These are phyloP conservation scores for Periconia sp. DNA, from an alignment of 2,329 filamentous ascomycete genomes.

Conservation along the genomic window DNA sequence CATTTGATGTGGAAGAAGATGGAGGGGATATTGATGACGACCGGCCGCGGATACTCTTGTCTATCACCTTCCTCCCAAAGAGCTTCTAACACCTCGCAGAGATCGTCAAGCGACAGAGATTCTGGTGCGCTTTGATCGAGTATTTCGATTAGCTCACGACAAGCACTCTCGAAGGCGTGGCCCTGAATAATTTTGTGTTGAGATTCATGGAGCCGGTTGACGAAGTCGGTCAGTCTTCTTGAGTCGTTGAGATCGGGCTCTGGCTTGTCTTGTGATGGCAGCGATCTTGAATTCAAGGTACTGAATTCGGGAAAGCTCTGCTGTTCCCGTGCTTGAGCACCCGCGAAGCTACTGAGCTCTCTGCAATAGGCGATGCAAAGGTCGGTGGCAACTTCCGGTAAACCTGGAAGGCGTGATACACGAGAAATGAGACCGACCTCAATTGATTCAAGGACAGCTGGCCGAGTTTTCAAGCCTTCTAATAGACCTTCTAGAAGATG, in stretches of 20 bases:
- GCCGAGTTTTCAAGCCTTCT: conserved; percentile 31
- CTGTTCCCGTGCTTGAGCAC: background rate
- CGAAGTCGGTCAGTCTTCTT: conserved; percentile 27
- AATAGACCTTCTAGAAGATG: conserved; percentile 53
- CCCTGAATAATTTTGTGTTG: conserved; percentile 40
- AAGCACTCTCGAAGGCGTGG: conserved; percentile 32
- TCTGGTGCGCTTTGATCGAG: conserved; percentile 21
- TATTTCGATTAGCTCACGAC: conserved; percentile 23
- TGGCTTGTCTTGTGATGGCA: conserved; percentile 5
- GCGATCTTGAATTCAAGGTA: conserved; percentile 16
- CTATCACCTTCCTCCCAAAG: conserved; percentile 57
- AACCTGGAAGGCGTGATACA: conserved; percentile 44
- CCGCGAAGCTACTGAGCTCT: conserved; percentile 27
- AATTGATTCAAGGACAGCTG: conserved; percentile 16
- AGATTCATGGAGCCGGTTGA: conserved; percentile 28
- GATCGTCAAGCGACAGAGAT: conserved; percentile 14
- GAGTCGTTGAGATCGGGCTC: background rate
- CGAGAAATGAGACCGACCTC: conserved; percentile 44
- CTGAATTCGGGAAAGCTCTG: conserved; percentile 25
- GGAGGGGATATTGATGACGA: conserved; percentile 44
- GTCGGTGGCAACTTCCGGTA: conserved; percentile 53
- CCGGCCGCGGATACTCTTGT: conserved; percentile 52
- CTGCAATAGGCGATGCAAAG: conserved; percentile 39
- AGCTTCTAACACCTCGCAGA: conserved; percentile 35
- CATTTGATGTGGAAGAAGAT: conserved; percentile 46